These are phyloP conservation scores for Sphaerobolus stellatus DNA, from an alignment of 1,284 basidiomycete species.

Conservation along the genomic window DNA sequence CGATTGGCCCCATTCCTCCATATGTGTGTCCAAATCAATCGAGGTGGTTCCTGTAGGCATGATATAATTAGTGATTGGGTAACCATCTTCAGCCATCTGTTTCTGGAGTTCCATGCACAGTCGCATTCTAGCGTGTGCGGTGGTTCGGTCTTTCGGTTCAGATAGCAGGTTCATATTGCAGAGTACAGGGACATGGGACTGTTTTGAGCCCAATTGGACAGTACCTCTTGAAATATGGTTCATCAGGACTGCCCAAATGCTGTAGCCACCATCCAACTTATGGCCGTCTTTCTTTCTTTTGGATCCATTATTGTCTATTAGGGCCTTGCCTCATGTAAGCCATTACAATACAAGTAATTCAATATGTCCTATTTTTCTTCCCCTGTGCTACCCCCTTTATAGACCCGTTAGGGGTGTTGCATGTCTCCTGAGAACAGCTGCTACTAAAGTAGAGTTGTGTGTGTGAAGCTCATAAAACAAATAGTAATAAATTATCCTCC, in stretches of 20 bases:
- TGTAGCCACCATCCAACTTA: slow-evolving; percentile 25
- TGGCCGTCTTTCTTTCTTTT: slow-evolving; percentile 17
- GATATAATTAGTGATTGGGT: slow-evolving; percentile 30
- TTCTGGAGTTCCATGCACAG: slow-evolving; percentile 28
- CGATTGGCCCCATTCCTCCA: slow-evolving; percentile 26
- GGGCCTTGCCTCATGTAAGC: too few species aligned
- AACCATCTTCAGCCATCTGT: slow-evolving; percentile 31
- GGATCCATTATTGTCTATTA: too few species aligned
- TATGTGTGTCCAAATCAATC: slow-evolving; percentile 29
- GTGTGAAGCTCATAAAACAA: too few species aligned
- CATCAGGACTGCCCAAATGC: slow-evolving; percentile 23
- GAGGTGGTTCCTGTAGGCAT: slow-evolving; percentile 28
- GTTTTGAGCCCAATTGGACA: slow-evolving; percentile 28
- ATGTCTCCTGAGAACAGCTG: too few species aligned
- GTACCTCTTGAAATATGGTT: background rate
- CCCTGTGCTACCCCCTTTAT: too few species aligned
- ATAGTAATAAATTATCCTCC: too few species aligned
- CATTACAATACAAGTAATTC: too few species aligned
- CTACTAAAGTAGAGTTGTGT: too few species aligned
- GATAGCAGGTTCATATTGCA: slow-evolving; percentile 26
- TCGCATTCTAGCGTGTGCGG: slow-evolving; percentile 20
- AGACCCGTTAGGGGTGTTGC: too few species aligned
- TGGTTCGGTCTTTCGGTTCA: slow-evolving; percentile 21
- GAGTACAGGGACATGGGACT: slow-evolving; percentile 31
- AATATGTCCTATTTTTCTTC: too few species aligned